Evolutionary conservation across 208 protist genomes (phyloP).

Genomic region (Trypanosoma rangeli): DNA sequence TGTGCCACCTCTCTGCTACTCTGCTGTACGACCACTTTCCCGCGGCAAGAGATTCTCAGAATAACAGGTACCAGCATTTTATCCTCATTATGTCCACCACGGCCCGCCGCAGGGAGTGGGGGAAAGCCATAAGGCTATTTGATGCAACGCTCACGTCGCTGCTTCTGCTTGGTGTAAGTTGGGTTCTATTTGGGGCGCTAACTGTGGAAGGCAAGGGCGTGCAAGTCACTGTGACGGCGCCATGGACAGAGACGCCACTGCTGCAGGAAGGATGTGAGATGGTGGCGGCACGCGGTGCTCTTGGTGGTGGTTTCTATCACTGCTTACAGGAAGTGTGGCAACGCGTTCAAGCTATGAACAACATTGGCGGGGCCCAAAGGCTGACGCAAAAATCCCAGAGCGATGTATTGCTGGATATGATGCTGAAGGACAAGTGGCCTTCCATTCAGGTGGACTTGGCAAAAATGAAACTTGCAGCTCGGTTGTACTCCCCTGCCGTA

Average conservation of each 20-base stretch:
- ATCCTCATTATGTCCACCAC: background rate
- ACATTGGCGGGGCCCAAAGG: slow-evolving; percentile 14
- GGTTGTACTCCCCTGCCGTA: slow-evolving; percentile 59
- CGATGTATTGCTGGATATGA: slow-evolving; percentile 23
- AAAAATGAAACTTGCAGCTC: slow-evolving; percentile 46
- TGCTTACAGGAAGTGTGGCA: slow-evolving; percentile 49
- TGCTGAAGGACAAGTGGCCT: slow-evolving; percentile 2
- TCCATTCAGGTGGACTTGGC: slow-evolving; percentile 29
- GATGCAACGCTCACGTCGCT: background rate
- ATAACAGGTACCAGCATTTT: background rate
- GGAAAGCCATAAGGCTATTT: background rate
- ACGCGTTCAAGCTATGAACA: background rate
- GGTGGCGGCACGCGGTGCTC: slow-evolving; percentile 21
- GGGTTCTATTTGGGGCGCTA: background rate
- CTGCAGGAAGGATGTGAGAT: slow-evolving; percentile 72
- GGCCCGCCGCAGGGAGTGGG: background rate
- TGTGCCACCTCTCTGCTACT: no score
- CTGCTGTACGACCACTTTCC: no score
- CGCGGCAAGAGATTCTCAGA: background rate
- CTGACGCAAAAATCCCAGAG: slow-evolving; percentile 47
- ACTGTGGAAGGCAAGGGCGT: slow-evolving; percentile 37
- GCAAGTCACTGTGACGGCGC: slow-evolving; percentile 44
- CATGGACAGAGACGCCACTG: slow-evolving; percentile 65
- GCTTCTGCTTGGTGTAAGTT: slow-evolving; percentile 3
- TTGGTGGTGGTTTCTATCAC: slow-evolving; percentile 32